phyloP scores from a whole-genome alignment of 2,329 filamentous ascomycete genomes.

The Penicillium sp. region DNA sequence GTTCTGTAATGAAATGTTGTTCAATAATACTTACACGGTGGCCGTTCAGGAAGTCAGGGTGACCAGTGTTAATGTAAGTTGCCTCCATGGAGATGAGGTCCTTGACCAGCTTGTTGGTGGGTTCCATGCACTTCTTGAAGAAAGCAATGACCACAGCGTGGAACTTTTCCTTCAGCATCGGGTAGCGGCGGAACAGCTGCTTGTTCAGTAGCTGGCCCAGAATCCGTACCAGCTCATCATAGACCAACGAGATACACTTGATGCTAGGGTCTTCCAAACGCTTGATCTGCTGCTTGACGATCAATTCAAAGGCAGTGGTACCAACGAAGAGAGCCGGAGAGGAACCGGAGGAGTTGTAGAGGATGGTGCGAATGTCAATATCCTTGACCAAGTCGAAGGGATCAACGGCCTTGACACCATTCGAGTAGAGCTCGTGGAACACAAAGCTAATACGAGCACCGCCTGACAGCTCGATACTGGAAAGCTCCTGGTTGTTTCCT shows the following conservation, averaged over 20 bases:
- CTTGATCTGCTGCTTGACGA: conserved; percentile 98
- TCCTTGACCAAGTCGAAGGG: conserved; percentile 98
- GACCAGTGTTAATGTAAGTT: conserved; percentile 97
- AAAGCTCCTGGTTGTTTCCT: conserved; percentile 94
- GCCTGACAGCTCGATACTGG: conserved; percentile 88
- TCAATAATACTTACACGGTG: conserved; percentile 62
- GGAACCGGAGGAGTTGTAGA: conserved; percentile 99
- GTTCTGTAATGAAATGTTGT: background rate
- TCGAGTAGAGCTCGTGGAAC: conserved; percentile 97
- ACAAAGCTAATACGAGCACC: conserved; percentile 98
- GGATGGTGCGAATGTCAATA: conserved; percentile 90
- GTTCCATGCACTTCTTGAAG: conserved; percentile 98
- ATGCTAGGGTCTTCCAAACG: conserved; percentile 91
- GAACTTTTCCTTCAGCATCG: conserved; percentile 94
- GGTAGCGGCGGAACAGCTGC: conserved; percentile 86
- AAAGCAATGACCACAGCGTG: conserved; percentile 87
- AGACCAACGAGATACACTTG: conserved; percentile 96
- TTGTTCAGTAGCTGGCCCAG: conserved; percentile 85
- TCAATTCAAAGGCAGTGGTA: conserved; percentile 95
- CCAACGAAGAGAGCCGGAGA: conserved; percentile 96
- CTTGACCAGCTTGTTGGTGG: conserved; percentile 92
- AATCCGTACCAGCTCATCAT: conserved; percentile 95
- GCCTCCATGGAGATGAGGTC: conserved; percentile 94
- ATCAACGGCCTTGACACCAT: conserved; percentile 95
- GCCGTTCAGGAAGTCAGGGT: conserved; percentile 95